Conservation (phyloP, 306 rosid species). For the Astragalus membranaceus region DNA sequence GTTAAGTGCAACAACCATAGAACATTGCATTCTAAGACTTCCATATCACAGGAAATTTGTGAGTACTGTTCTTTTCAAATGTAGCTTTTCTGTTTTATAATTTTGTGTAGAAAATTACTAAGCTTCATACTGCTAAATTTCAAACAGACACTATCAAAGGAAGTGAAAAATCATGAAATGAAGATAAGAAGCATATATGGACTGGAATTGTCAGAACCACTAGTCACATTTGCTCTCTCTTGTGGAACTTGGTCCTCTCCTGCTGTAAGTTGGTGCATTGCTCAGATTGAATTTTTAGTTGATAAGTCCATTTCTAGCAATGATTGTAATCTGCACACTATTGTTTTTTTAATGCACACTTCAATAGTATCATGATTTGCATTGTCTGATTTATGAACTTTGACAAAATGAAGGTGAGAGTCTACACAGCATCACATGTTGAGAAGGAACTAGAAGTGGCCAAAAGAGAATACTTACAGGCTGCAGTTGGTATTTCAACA, state of each 20-base stretch:
- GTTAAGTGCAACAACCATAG: constrained; percentile 73
- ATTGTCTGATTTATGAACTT: constrained; percentile 12
- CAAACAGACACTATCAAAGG: constrained; percentile 55
- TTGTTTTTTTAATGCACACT: background rate
- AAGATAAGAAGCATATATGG: constrained; percentile 60
- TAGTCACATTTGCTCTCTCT: constrained; percentile 89
- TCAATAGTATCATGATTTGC: background rate
- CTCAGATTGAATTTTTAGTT: background rate
- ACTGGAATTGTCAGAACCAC: constrained; percentile 85
- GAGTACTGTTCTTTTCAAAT: constrained; percentile 41
- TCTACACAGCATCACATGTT: constrained; percentile 75
- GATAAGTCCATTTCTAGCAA: too few species aligned
- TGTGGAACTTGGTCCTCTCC: constrained; percentile 99
- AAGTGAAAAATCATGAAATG: constrained; percentile 59
- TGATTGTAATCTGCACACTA: too few species aligned
- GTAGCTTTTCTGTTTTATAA: background rate
- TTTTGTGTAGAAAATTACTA: background rate
- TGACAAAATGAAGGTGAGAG: constrained; percentile 60
- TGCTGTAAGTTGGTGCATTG: constrained; percentile 55
- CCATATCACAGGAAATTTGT: constrained; percentile 90
- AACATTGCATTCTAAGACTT: constrained; percentile 83
- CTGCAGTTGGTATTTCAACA: constrained; percentile 72
- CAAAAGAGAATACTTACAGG: constrained; percentile 80
- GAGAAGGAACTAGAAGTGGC: constrained; percentile 79
- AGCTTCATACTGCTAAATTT: constrained; percentile 10